Evolutionary conservation across 306 rosid genomes (phyloP), one percentile per base, ranked within the genome.

Genomic region (Acacia confusa): DNA sequence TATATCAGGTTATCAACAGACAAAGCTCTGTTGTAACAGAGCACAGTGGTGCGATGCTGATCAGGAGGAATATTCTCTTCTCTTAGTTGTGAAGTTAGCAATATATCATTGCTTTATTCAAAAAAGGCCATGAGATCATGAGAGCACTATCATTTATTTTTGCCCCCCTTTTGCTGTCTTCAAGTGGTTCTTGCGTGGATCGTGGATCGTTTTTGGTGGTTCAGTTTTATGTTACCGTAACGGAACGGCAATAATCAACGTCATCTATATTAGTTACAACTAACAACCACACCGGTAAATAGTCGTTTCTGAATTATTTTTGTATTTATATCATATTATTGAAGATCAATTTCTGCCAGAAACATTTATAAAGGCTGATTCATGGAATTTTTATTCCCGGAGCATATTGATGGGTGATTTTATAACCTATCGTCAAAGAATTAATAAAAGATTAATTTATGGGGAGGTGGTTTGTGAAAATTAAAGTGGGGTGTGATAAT

Each of bases 11-110:
- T 20, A 34, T 34, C 27, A 24, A 24, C 75, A 44, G 57, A 70
- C 57, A 70, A 44, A 14, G 22, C 38, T 70, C 57, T 69, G 38
- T 72, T 27, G 61, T 1, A 25, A n/a, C 61, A 47, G 76, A 24
- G 24, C 14, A 25, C 60, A 72, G 34, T 4, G 20, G 50, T 12
- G 74, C 17, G 34, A 25, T 60, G 76, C 61, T 9, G 27, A 25
- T 71, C 52, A 3, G 38, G 58, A 16, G 43, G 61, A 72, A 72
- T 72, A 70, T 72, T 72, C 76, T 72, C 60, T 30, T 2, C 27
- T 9, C 61, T 72, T 72, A 28, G 17, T 9, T 16, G 61, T 9
- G 76, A 72, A 72, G 76, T 72, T 47, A 47, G 1, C 43, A 47
- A 47, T 17, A 47, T 48, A 27, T 25, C 55, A n/a, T 48, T 72